Evolutionary conservation across 176 grass and related monocot genomes (phyloP), one percentile per base, ranked within the genome.

Genomic region (Oryza longistaminata): DNA sequence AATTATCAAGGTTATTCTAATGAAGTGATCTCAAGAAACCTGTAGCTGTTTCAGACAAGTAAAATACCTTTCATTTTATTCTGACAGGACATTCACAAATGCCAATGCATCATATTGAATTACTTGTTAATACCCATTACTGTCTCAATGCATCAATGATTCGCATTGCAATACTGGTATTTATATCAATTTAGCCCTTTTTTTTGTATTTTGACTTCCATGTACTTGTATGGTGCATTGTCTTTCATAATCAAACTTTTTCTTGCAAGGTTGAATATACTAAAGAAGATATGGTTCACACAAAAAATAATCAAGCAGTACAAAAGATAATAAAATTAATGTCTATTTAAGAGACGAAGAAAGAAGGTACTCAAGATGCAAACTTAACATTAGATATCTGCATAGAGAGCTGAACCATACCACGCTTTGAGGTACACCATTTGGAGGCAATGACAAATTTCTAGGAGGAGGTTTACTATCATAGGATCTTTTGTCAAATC

Each of bases 401-500:
- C 33, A 83, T 64, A 68, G 13, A 79, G n/a, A 71, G 66, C 55
- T 68, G 64, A 81, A 88, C 66, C 87, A 71, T 98, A 98, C 93
- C 96, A 98, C 96, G 73, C 96, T 98, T 70, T 90, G 77, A 83
- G 96, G 89, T 61, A 95, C 85, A 22, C 89, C 93, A 80, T 86
- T 69, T 14, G 96, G 96, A 52, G 96, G 96, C 86, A 95, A 82
- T 60, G 91, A n/a, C 76, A 95, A 87, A 80, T 98, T 98, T 82
- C 80, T 92, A 60, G 87, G 93, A 76, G 93, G 93, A 73, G 96
- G 83, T 75, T 83, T 93, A 15, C 11, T 60, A 2, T n/a, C 49
- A 11, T 85, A 98, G 16, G 77, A 90, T 90, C 96, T 98, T 90
- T 95, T 98, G 88, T 98, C 93, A 87, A 98, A 98, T 70, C 91